These are phyloP conservation scores for Blastomyces emzantsi DNA, from an alignment of 2,329 filamentous ascomycete genomes.

Conservation along the genomic window DNA sequence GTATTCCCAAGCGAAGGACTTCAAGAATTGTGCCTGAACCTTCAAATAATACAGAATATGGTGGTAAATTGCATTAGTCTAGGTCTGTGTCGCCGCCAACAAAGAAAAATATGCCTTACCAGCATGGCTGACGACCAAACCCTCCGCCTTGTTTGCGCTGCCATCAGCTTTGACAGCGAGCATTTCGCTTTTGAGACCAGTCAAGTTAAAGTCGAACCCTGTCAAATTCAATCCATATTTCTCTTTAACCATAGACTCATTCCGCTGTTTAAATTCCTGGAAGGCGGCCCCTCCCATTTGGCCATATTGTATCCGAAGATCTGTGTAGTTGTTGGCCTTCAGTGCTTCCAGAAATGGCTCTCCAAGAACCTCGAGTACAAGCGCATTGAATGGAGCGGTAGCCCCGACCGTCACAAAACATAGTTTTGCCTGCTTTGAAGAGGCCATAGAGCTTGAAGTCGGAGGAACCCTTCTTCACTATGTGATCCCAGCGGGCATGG, in stretches of 20 bases:
- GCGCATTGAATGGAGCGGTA: conserved; percentile 68
- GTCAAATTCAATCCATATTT: conserved; percentile 43
- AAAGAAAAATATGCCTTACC: conserved; percentile 46
- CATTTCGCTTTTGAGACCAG: conserved; percentile 54
- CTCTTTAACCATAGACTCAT: conserved; percentile 19
- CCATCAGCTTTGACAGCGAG: conserved; percentile 40
- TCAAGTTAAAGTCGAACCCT: conserved; percentile 57
- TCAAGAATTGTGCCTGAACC: conserved; percentile 86
- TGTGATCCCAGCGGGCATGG: not conserved
- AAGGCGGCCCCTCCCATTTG: conserved; percentile 52
- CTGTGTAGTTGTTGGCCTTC: conserved; percentile 52
- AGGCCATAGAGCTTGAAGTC: conserved; percentile 15
- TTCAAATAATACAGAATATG: conserved; percentile 29
- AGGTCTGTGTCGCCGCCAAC: not conserved
- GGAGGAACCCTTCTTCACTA: not conserved
- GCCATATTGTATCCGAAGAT: conserved; percentile 74
- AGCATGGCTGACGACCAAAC: conserved; percentile 80
- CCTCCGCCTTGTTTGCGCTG: conserved; percentile 39
- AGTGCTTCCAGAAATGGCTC: conserved; percentile 56
- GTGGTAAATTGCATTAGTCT: not conserved
- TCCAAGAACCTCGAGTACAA: conserved; percentile 59
- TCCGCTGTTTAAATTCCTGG: conserved; percentile 27
- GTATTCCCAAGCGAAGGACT: conserved; percentile 61
- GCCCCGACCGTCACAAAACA: conserved; percentile 91
- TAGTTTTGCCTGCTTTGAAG: conserved; percentile 26